Evolutionary conservation across 371 early-diverging fungal genomes (phyloP).

Genomic region (Chytridiales sp.): DNA sequence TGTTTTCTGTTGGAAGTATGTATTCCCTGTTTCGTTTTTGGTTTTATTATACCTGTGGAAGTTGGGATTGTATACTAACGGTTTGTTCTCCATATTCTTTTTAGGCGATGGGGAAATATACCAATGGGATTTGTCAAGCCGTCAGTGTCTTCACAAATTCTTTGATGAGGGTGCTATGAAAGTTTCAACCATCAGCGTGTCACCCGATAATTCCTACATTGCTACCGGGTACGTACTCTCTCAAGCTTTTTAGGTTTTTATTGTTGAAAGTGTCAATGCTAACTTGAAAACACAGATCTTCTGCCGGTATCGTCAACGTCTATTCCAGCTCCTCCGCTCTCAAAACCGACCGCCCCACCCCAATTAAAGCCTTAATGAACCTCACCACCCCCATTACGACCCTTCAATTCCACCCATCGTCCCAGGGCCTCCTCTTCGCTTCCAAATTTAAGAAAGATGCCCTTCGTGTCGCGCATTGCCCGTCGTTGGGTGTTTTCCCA

Average conservation of each 20-base stretch:
- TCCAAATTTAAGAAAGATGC: constrained; percentile 71
- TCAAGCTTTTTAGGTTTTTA: neutral
- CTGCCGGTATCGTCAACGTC: constrained; percentile 84
- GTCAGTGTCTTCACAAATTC: constrained; percentile 63
- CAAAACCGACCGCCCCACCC: constrained; percentile 55
- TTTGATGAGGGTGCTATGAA: constrained; percentile 79
- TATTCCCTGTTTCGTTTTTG: neutral
- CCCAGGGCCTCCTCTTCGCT: constrained; percentile 76
- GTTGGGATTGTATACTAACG: neutral
- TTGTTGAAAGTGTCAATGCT: neutral
- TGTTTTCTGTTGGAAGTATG: constrained; percentile 42
- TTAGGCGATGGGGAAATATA: constrained; percentile 50
- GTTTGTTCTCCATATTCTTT: constrained; percentile 6
- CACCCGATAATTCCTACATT: constrained; percentile 70
- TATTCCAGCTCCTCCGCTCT: constrained; percentile 62
- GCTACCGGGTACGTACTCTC: constrained; percentile 71
- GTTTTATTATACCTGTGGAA: constrained; percentile 8
- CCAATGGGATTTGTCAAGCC: constrained; percentile 45
- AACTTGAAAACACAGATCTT: constrained; percentile 47
- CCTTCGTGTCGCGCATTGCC: constrained; percentile 75
- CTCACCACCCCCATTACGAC: constrained; percentile 77
- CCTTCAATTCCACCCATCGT: constrained; percentile 78
- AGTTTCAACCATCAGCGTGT: constrained; percentile 67
- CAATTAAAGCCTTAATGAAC: constrained; percentile 74
- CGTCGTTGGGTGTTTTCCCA: constrained; percentile 72